Base-by-base conservation (phyloP, 257 asterid genomes). In the Gynochthodes officinalis region DNA sequence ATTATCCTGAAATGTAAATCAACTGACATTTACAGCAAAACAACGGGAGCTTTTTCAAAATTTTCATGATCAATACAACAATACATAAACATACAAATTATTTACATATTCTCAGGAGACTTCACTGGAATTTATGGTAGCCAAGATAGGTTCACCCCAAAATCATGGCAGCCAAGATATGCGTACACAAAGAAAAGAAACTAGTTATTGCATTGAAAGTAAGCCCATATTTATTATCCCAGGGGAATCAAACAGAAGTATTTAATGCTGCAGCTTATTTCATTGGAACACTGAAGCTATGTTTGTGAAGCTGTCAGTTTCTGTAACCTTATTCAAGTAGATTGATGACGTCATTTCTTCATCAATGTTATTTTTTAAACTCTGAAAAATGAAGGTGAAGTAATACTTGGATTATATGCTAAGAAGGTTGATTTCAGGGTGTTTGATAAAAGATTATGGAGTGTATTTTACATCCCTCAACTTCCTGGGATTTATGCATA, bases 251-350 rank as follows among this genome's bases (percentile, higher is more conserved):
- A 57, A 55, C 57, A n/a, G n/a, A n/a, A n/a, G n/a, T n/a, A n/a
- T 70, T 54, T 64, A 55, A 60, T 72, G 57, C 52, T 58, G 73
- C 70, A 28, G 53, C 68, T 74, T 74, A 63, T 76, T 78, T 78
- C 70, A 78, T 33, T 64, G 37, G 25, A 73, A 55, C 69, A 74
- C 70, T 39, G 67, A 74, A 79, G 76, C 70, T 65, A 74, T 79
- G 76, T 59, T 48, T 62, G 52, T 67, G 5, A 61, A 42, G 74
- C 28, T 75, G 69, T 75, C 66, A 60, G 19, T 75, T 62, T 74
- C 70, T 68, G 69, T 71, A 59, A 72, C 57, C 67, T 50, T 64
- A 76, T 78, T 72, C 84, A 64, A 79, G 60, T 39, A 16, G 50
- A 74, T 66, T 57, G 60, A 40, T 70, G 52, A 75, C 64, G 64